Conservation (phyloP, 345 rosid species). For the Hypericum perforatum region DNA sequence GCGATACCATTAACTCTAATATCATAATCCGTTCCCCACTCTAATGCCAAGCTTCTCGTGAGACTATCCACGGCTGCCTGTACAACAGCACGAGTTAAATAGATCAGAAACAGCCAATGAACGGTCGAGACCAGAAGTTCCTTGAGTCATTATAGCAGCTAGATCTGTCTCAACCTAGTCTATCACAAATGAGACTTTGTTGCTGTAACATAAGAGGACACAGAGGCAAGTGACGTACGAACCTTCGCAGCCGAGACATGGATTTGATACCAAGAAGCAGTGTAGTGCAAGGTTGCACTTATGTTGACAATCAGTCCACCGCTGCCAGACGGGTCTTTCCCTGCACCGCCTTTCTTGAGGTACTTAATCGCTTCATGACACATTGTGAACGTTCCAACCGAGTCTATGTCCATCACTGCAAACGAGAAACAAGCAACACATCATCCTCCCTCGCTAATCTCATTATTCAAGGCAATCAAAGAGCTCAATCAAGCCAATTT, state of each 20-base stretch:
- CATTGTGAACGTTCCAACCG: constrained; percentile 78
- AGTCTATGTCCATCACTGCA: constrained; percentile 72
- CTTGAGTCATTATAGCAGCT: no score
- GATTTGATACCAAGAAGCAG: constrained; percentile 76
- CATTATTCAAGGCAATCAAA: background rate
- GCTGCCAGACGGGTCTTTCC: constrained; percentile 25
- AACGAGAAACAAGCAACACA: background rate
- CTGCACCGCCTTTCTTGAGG: constrained; percentile 61
- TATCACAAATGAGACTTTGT: background rate
- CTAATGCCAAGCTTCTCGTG: constrained; percentile 66
- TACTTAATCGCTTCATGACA: constrained; percentile 55
- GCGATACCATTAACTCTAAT: constrained; percentile 65
- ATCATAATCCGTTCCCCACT: constrained; percentile 73
- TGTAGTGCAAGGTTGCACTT: constrained; percentile 70
- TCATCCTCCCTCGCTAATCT: background rate
- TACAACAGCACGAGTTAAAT: background rate
- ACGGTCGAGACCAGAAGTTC: no score
- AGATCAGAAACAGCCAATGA: no score
- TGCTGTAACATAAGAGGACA: background rate
- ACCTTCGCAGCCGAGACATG: constrained; percentile 91
- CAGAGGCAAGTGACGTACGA: background rate
- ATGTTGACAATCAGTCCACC: constrained; percentile 66
- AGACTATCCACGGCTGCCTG: constrained; percentile 77
- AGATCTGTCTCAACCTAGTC: no score
- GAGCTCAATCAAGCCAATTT: background rate